These are phyloP conservation scores for Vicia villosa DNA, from an alignment of 306 rosid genomes.

Conservation along the genomic window DNA sequence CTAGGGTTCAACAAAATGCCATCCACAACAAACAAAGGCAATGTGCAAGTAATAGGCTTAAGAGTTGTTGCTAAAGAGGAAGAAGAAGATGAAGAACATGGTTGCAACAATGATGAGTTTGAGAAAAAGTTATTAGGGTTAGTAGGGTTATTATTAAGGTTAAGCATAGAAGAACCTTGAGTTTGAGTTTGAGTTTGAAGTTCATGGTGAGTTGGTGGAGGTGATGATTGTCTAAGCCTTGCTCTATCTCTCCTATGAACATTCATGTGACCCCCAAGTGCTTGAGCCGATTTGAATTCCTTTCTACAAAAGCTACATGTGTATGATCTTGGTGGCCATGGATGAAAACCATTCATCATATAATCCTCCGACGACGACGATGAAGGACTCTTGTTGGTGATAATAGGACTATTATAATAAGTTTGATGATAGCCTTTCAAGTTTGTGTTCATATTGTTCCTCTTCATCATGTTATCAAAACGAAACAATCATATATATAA, in stretches of 20 bases:
- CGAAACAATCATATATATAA: slow-evolving; percentile 34
- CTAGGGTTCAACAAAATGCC: slow-evolving; percentile 41
- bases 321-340: slow-evolving; percentile 96
- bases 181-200: slow-evolving; percentile 33
- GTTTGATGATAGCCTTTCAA: slow-evolving; percentile 36
- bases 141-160: slow-evolving; percentile 24
- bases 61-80: slow-evolving; percentile 12
- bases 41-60: slow-evolving; percentile 44
- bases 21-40: slow-evolving; percentile 45
- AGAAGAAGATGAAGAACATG: slow-evolving; percentile 37
- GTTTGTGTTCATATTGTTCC: slow-evolving; percentile 37
- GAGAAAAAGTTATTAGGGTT: slow-evolving; percentile 29
- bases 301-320: slow-evolving; percentile 83
- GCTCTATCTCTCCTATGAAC: slow-evolving; percentile 95
- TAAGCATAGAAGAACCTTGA: slow-evolving; percentile 51
- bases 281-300: slow-evolving; percentile 96
- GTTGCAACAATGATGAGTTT: slow-evolving; percentile 36
- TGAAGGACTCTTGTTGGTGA: not conserved
- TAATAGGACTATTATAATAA: not conserved
- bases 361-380: slow-evolving; percentile 20
- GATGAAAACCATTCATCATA: slow-evolving; percentile 57
- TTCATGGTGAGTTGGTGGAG: slow-evolving; percentile 32
- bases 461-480: slow-evolving; percentile 48
- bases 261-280: slow-evolving; percentile 97
- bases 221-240: slow-evolving; percentile 71